A percentile compares a stretch with the other conserved stretches of the same genome.
Evolutionary conservation across 306 rosid genomes (phyloP).

Genomic region (Heteromeles arbutifolia): DNA sequence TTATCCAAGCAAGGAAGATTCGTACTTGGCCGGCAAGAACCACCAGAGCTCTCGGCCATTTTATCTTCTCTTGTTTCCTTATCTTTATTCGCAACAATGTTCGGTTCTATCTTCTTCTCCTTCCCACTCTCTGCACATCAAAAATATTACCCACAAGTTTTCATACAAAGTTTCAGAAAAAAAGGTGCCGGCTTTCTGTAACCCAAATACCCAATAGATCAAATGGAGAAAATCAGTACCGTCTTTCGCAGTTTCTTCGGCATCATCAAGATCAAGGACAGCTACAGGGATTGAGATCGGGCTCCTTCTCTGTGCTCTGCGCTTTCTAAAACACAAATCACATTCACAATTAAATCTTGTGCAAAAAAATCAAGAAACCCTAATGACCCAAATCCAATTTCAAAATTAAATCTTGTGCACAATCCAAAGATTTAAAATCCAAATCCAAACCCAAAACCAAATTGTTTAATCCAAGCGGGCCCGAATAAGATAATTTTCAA

Average conservation of each 20-base stretch:
- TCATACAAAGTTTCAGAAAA: neutral
- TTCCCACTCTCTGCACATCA: constrained; percentile 34
- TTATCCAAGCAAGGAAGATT: constrained; percentile 70
- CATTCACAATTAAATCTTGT: neutral
- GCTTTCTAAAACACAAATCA: constrained; percentile 45
- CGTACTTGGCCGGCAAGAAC: constrained; percentile 24
- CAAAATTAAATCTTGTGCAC: neutral
- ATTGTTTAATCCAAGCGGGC: too few relatives aligned
- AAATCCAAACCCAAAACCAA: too few relatives aligned
- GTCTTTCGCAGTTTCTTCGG: constrained; percentile 38
- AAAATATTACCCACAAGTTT: neutral
- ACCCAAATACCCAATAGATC: too few relatives aligned
- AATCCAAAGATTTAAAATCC: too few relatives aligned
- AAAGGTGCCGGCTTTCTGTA: neutral
- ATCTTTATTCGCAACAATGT: constrained; percentile 17
- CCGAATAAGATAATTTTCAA: neutral
- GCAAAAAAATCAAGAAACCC: neutral
- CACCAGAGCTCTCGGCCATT: constrained; percentile 26
- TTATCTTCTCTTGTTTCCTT: constrained; percentile 32
- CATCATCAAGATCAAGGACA: constrained; percentile 72
- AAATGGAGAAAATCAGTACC: constrained; percentile 25
- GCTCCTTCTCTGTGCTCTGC: constrained; percentile 49
- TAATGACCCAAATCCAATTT: too few relatives aligned
- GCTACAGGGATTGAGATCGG: constrained; percentile 38
- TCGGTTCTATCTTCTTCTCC: constrained; percentile 28